These are phyloP conservation scores for Alternaria hordeiaustralica DNA, from an alignment of 2,329 filamentous ascomycete species.

Conservation along the genomic window DNA sequence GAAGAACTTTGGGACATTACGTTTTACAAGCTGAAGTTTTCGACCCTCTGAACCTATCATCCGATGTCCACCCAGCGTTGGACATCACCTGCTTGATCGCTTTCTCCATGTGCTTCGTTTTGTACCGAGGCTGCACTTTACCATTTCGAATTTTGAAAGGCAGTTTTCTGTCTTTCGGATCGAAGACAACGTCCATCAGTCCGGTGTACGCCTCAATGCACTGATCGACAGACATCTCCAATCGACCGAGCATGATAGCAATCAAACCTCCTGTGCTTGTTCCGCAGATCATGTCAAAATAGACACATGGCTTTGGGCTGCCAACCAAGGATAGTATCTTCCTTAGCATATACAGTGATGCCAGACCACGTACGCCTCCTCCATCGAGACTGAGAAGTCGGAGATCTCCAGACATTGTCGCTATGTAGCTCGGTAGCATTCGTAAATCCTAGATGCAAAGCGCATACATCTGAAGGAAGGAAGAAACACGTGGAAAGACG, in stretches of 20 bases:
- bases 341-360: constrained; percentile 10
- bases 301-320: constrained; percentile 17
- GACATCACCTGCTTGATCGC: constrained; percentile 13
- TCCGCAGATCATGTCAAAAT: constrained; percentile 31
- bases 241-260: constrained; percentile 24
- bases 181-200: constrained; percentile 13
- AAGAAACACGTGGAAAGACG: not conserved
- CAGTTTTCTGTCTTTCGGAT: constrained; percentile 6
- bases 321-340: constrained; percentile 11
- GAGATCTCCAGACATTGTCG: not conserved
- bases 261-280: constrained; percentile 27
- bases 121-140: constrained; percentile 15
- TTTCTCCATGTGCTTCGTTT: constrained; percentile 17
- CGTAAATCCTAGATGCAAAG: too few species aligned
- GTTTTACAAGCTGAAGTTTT: constrained; percentile 9
- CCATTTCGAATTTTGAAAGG: constrained; percentile 11
- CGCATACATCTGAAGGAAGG: not conserved
- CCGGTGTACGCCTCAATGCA: constrained; percentile 18
- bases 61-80: constrained; percentile 1
- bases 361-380: constrained; percentile 11
- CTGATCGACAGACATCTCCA: constrained; percentile 21
- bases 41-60: constrained; percentile 6
- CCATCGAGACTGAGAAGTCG: constrained; percentile 14
- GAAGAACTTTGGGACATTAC: not conserved
- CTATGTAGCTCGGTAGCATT: not conserved